Percentiles rank a stretch among this genome's conserved stretches.
These are phyloP conservation scores for Fusarium pseudoanthophilum DNA, from an alignment of 2,329 filamentous ascomycete species.

Conservation along the genomic window DNA sequence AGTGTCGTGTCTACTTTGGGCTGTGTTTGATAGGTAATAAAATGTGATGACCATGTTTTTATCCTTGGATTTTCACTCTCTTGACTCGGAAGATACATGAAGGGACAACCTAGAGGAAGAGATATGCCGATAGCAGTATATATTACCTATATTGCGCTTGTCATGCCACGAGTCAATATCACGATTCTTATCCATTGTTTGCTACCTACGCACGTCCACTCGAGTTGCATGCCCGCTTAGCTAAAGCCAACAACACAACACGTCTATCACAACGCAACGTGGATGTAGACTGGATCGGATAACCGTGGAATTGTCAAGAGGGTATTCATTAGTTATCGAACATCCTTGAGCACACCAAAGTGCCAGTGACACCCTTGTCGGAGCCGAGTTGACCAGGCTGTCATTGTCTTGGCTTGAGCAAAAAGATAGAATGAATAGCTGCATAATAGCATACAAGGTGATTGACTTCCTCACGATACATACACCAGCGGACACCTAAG, in stretches of 20 bases:
- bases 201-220: neutral
- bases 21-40: constrained; percentile 4
- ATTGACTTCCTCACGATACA: neutral
- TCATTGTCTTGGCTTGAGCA: constrained; percentile 6
- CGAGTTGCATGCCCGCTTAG: constrained; percentile 5
- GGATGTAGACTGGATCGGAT: constrained; percentile 8
- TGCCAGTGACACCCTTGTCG: constrained; percentile 14
- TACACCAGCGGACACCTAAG: neutral
- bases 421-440: neutral
- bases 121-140: neutral
- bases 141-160: constrained; percentile 3
- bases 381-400: constrained; percentile 7
- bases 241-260: neutral
- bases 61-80: neutral
- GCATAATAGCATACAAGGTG: neutral
- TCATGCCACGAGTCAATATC: constrained; percentile 18
- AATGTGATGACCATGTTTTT: neutral
- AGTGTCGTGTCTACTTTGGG: neutral
- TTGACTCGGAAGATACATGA: neutral
- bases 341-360: constrained; percentile 22
- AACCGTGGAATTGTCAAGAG: constrained; percentile 31
- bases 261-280: neutral
- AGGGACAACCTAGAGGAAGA: neutral
- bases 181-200: neutral
- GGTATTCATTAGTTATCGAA: constrained; percentile 19